Base-by-base conservation (phyloP, 306 rosid species). In the Canavalia ensiformis region DNA sequence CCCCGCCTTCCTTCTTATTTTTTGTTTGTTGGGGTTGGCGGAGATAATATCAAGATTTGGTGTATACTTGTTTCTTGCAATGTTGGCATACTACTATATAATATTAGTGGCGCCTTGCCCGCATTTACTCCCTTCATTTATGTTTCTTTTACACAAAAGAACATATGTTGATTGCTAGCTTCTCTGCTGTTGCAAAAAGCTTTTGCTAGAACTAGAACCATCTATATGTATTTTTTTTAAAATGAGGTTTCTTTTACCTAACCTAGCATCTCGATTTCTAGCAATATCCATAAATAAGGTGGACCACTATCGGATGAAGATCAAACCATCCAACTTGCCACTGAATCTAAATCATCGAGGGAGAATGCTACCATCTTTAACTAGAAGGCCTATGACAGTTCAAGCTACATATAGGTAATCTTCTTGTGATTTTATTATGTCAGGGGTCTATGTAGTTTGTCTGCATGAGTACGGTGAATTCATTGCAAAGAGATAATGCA, bases 401-500 rank as follows among this genome's bases (percentile, higher is more conserved):
- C 91, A 86, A 86, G 97, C 99, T 81, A 83, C 92, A 18, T 90
- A 88, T 49, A 87, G 96, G 99, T 95, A 91, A 66, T 72, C 30
- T 71, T 65, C 30, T 33, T 57, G 37, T 80, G 51, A 11, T 56
- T 59, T 73, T 74, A 12, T 45, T 46, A 41, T 50, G 50, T 6
- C 41, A 12, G 31, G 59, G 31, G 59, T 37, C 76, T 68, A 7
- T 76, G 56, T 76, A 13, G 34, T 76, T 34, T 25, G 7, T 72
- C 74, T 58, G 31, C 46, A 4, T 8, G 49, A 55, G 30, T 68
- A 13, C 52, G 39, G 46, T 79, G 30, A 68, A 70, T 63, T 44
- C 29, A 70, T 59, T 30, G n/a, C 57, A 37, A 70, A 37, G 34
- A 39, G 34, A 59, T 34, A 39, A 46, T 83, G 59, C 13, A 45